Percentiles rank a stretch among this genome's conserved stretches.
These are phyloP conservation scores for Pyrus hybrid DNA, from an alignment of 331 rosid genomes.

Conservation along the genomic window DNA sequence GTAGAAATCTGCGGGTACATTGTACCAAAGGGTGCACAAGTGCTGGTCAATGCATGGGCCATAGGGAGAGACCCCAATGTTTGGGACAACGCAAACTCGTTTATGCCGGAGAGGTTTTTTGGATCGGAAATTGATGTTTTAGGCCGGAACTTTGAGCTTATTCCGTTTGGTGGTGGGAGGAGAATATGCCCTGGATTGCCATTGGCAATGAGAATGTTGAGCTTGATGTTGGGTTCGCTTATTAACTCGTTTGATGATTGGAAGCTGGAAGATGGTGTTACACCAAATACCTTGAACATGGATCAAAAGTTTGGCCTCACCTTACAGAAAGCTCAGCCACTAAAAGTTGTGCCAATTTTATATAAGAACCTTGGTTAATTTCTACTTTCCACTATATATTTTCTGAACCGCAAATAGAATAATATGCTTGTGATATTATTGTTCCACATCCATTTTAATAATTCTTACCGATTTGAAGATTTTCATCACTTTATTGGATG, in stretches of 20 bases:
- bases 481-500: no score
- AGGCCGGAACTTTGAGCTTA: slow-evolving; percentile 10
- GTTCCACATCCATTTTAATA: no score
- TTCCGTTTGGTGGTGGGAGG: slow-evolving; percentile 24
- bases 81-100: not conserved
- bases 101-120: slow-evolving; percentile 15
- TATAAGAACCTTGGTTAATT: not conserved
- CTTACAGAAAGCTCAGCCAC: slow-evolving; percentile 19
- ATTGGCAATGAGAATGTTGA: slow-evolving; percentile 14
- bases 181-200: slow-evolving; percentile 31
- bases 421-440: no score
- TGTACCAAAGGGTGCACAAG: slow-evolving; percentile 7
- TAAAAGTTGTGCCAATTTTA: not conserved
- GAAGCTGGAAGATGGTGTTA: not conserved
- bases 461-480: no score
- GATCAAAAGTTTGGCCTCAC: slow-evolving; percentile 14
- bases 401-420: no score
- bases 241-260: slow-evolving; percentile 6
- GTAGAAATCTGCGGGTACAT: slow-evolving; percentile 4
- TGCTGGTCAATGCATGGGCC: slow-evolving; percentile 2
- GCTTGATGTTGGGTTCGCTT: slow-evolving; percentile 19
- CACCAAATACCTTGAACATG: not conserved
- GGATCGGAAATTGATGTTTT: not conserved
- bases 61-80: slow-evolving; percentile 5
- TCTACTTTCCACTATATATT: no score